phyloP scores from a whole-genome alignment of 169 alveolate genomes.

The Theileria orientalis region DNA sequence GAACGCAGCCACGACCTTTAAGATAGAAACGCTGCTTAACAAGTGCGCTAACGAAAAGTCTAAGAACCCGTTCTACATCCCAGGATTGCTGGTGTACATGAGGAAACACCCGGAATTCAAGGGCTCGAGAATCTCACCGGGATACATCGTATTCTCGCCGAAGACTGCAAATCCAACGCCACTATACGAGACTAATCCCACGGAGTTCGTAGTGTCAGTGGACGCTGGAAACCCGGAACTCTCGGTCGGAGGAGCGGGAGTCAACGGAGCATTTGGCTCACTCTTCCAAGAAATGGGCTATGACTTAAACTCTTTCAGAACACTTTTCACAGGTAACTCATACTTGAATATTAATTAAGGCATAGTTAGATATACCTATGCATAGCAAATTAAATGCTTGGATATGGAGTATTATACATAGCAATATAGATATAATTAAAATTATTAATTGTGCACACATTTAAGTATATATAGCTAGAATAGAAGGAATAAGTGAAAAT shows the following conservation, averaged over 20 bases:
- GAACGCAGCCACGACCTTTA: slow-evolving; percentile 71
- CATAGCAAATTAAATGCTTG: not conserved
- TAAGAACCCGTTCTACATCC: slow-evolving; percentile 66
- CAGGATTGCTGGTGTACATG: slow-evolving; percentile 77
- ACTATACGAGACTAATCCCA: slow-evolving; percentile 52
- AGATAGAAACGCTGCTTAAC: slow-evolving; percentile 67
- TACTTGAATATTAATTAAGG: no score
- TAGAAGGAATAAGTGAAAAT: no score
- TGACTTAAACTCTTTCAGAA: slow-evolving; percentile 60
- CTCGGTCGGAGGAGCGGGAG: slow-evolving; percentile 59
- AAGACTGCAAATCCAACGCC: slow-evolving; percentile 45
- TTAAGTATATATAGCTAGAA: no score
- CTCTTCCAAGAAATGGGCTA: slow-evolving; percentile 55
- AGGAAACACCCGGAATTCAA: slow-evolving; percentile 80
- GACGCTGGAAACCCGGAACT: slow-evolving; percentile 67
- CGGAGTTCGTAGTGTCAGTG: slow-evolving; percentile 60
- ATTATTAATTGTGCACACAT: no score
- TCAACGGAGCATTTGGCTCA: slow-evolving; percentile 64
- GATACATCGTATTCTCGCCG: slow-evolving; percentile 67
- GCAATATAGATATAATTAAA: no score
- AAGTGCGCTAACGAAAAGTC: slow-evolving; percentile 46
- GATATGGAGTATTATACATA: no score
- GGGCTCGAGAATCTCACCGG: slow-evolving; percentile 81
- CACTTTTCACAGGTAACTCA: slow-evolving; percentile 56
- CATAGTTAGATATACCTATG: no score